These are phyloP conservation scores for Tuber indicum DNA, from an alignment of 495 filamentous ascomycete species.

Conservation along the genomic window DNA sequence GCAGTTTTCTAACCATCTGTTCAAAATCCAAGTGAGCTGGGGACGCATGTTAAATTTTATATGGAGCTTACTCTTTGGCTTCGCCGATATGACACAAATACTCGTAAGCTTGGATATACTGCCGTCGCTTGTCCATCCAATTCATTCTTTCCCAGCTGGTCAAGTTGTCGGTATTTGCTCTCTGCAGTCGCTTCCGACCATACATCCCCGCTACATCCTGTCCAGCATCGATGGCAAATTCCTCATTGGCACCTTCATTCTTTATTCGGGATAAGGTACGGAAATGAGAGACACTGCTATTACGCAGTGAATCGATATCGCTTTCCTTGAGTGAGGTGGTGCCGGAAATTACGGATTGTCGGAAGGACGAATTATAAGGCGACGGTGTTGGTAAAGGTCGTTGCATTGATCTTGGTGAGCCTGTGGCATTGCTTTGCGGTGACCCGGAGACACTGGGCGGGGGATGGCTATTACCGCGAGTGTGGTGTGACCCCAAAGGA, in stretches of 20 bases:
- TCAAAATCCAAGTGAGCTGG: constrained; percentile 13
- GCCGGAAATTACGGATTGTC: constrained; percentile 36
- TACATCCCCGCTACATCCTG: constrained; percentile 82
- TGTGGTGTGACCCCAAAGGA: constrained; percentile 18
- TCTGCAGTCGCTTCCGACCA: constrained; percentile 74
- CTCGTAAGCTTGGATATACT: constrained; percentile 95
- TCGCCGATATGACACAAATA: constrained; percentile 99
- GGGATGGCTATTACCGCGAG: constrained; percentile 30
- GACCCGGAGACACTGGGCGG: constrained; percentile 21
- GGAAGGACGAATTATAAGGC: constrained; percentile 39
- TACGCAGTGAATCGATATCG: constrained; percentile 39
- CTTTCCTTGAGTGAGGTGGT: constrained; percentile 40
- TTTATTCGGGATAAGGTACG: constrained; percentile 83
- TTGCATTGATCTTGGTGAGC: constrained; percentile 23
- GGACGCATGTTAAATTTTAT: neutral
- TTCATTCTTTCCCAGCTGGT: constrained; percentile 74
- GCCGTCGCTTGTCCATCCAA: constrained; percentile 98
- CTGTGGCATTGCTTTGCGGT: constrained; percentile 17
- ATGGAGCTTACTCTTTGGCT: constrained; percentile 63
- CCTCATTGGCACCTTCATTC: constrained; percentile 63
- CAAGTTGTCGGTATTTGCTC: constrained; percentile 55
- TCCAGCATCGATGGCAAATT: constrained; percentile 67
- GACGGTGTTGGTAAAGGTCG: constrained; percentile 31
- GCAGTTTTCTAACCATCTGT: constrained; percentile 84
- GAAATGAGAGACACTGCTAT: constrained; percentile 57